phyloP scores from a whole-genome alignment of 148 eudicot species.

The Camellia granthamiana region DNA sequence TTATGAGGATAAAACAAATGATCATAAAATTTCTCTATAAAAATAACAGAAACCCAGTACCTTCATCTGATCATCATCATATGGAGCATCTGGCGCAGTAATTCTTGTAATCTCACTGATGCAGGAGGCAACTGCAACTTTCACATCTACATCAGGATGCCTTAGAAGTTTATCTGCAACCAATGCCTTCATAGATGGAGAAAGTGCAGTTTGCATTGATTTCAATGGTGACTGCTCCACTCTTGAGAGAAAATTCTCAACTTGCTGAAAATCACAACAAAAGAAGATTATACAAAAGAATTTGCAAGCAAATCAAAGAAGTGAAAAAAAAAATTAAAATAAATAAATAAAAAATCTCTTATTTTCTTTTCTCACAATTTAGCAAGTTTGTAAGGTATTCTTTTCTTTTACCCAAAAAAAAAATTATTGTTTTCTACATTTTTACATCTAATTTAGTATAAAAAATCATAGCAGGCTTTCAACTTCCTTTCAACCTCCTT shows the following conservation, averaged over 20 bases:
- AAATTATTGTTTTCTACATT: too few relatives aligned
- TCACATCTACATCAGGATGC: slow-evolving; percentile 70
- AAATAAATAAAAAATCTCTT: too few relatives aligned
- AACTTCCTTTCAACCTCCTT: too few relatives aligned
- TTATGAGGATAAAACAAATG: slow-evolving; percentile 6
- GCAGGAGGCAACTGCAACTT: slow-evolving; percentile 87
- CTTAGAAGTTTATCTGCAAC: slow-evolving; percentile 47
- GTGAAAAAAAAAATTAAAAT: too few relatives aligned
- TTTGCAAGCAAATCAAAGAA: background rate
- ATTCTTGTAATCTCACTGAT: slow-evolving; percentile 97
- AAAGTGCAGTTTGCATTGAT: slow-evolving; percentile 69
- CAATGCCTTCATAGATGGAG: slow-evolving; percentile 68
- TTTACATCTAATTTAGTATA: too few relatives aligned
- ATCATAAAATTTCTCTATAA: background rate
- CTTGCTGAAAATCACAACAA: slow-evolving; percentile 39
- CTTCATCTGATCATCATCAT: slow-evolving; percentile 89
- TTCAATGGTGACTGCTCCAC: slow-evolving; percentile 90
- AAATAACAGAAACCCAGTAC: slow-evolving; percentile 23
- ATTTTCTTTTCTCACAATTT: too few relatives aligned
- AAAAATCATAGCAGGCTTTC: too few relatives aligned
- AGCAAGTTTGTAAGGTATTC: too few relatives aligned
- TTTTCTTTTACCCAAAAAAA: too few relatives aligned
- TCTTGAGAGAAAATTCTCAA: slow-evolving; percentile 49
- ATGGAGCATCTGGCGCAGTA: slow-evolving; percentile 97
- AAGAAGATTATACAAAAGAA: background rate